Evolutionary conservation across 2,329 filamentous ascomycete species (phyloP).

Genomic region (Neonectria coccinea): DNA sequence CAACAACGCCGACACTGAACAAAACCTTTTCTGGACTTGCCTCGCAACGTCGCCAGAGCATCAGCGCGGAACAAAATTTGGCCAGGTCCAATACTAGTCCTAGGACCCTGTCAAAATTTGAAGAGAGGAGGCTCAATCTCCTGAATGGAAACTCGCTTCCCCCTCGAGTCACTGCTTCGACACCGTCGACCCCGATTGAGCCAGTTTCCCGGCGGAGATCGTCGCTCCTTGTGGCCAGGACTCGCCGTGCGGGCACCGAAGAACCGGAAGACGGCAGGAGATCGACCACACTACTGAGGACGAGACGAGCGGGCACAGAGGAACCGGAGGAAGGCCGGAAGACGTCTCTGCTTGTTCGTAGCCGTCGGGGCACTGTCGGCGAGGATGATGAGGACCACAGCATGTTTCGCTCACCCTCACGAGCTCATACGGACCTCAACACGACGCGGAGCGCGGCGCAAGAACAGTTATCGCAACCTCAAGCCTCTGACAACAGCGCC

Average conservation of each 20-base stretch:
- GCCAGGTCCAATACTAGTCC: conserved; percentile 58
- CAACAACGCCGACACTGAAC: conserved; percentile 59
- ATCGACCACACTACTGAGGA: conserved; percentile 58
- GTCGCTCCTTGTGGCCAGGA: conserved; percentile 59
- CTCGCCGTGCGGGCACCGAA: conserved; percentile 59
- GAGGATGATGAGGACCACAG: conserved; percentile 61
- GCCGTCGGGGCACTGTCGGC: conserved; percentile 59
- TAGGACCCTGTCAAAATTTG: conserved; percentile 62
- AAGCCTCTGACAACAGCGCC: conserved; percentile 37
- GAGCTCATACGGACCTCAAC: conserved; percentile 68
- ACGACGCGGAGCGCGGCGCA: conserved; percentile 48
- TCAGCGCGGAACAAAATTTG: conserved; percentile 54
- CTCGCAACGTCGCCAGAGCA: conserved; percentile 56
- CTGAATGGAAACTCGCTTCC: conserved; percentile 59
- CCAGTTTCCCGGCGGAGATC: conserved; percentile 59
- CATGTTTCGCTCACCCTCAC: conserved; percentile 67
- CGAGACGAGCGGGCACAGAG: conserved; percentile 60
- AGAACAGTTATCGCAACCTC: conserved; percentile 43
- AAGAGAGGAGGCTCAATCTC: conserved; percentile 64
- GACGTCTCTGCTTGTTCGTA: conserved; percentile 59
- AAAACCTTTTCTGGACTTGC: conserved; percentile 54
- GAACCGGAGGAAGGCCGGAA: conserved; percentile 60
- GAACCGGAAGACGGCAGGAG: conserved; percentile 60
- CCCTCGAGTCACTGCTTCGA: conserved; percentile 54
- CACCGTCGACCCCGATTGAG: conserved; percentile 57